Conservation (phyloP, 352 stramenopile genomes). For the Phytophthora europaea region DNA sequence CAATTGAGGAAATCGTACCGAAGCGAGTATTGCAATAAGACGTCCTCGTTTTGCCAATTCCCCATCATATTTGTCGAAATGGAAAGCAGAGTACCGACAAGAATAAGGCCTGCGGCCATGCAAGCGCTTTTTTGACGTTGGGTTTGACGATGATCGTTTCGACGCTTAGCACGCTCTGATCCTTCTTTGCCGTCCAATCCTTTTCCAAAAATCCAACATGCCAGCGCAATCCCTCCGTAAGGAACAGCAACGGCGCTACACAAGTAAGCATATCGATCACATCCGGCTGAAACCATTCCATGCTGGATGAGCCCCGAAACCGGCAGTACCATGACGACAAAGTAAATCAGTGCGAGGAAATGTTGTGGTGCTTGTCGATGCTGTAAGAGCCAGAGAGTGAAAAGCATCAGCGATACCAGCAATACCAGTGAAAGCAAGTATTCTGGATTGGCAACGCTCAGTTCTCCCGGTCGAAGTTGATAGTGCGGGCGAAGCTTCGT, state of each 20-base stretch:
- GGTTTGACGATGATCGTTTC: conserved; percentile 5
- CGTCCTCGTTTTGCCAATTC: conserved; percentile 34
- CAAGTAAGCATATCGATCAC: conserved; percentile 80
- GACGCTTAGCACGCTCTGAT: conserved; percentile 2
- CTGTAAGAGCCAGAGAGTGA: conserved; percentile 23
- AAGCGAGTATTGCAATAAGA: conserved; percentile 45
- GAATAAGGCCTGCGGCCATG: conserved; percentile 11
- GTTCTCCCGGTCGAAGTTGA: conserved; percentile 45
- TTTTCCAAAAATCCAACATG: conserved; percentile 7
- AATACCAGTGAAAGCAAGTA: conserved; percentile 41
- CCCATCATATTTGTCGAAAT: conserved; percentile 19
- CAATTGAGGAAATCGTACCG: conserved; percentile 23
- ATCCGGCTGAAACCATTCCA: conserved; percentile 60
- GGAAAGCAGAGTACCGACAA: conserved; percentile 24
- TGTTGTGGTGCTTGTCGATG: conserved; percentile 34
- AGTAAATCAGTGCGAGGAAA: conserved; percentile 48
- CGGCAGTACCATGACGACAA: conserved; percentile 60
- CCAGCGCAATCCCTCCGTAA: conserved; percentile 38
- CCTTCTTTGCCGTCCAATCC: no score
- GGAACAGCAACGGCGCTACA: conserved; percentile 53
- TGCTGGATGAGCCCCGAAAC: conserved; percentile 78
- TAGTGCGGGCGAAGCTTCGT: conserved; percentile 67
- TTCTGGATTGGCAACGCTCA: conserved; percentile 46
- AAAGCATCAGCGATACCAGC: conserved; percentile 26
- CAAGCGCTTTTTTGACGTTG: background rate